Percentiles rank a stretch among this genome's conserved stretches.
Evolutionary conservation across 2,329 filamentous ascomycete species (phyloP).

Genomic region (Ascosphaera aggregata): DNA sequence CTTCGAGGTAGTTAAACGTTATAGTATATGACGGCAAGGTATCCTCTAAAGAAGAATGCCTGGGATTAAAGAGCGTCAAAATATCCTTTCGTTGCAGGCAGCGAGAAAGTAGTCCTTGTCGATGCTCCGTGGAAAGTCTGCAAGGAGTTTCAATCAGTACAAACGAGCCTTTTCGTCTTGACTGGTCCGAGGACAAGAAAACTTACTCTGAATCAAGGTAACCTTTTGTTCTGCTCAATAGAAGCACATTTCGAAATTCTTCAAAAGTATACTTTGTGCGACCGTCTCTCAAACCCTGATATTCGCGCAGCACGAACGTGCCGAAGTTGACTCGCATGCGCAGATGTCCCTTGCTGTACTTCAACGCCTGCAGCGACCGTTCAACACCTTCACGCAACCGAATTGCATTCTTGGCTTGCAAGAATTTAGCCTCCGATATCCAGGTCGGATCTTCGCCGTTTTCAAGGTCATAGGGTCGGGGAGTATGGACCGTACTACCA

Average conservation of each 20-base stretch:
- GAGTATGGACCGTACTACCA: conserved; percentile 3
- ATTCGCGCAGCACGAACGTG: conserved; percentile 17
- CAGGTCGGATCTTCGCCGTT: conserved; percentile 6
- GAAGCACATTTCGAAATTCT: conserved; percentile 20
- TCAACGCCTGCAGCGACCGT: conserved; percentile 11
- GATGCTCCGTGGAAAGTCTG: background rate
- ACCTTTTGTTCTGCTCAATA: conserved; percentile 14
- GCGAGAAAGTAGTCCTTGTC: conserved; percentile 8
- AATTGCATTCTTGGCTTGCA: conserved; percentile 11
- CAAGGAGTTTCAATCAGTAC: background rate
- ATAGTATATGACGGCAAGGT: conserved; percentile 15
- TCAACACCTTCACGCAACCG: conserved; percentile 12
- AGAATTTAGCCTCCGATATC: conserved; percentile 6
- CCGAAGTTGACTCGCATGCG: conserved; percentile 22
- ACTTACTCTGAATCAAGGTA: conserved; percentile 16
- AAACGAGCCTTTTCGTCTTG: too few species aligned
- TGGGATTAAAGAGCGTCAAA: conserved; percentile 9
- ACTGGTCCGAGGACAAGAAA: background rate
- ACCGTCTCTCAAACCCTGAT: conserved; percentile 10
- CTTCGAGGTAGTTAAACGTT: conserved; percentile 17
- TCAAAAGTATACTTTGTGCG: conserved; percentile 12
- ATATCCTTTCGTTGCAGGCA: conserved; percentile 11
- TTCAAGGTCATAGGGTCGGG: conserved; percentile 9
- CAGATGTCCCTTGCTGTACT: conserved; percentile 13
- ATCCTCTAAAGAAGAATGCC: conserved; percentile 7